These are phyloP conservation scores for Metschnikowia hibisci DNA, from an alignment of 805 yeast genomes.

Conservation along the genomic window DNA sequence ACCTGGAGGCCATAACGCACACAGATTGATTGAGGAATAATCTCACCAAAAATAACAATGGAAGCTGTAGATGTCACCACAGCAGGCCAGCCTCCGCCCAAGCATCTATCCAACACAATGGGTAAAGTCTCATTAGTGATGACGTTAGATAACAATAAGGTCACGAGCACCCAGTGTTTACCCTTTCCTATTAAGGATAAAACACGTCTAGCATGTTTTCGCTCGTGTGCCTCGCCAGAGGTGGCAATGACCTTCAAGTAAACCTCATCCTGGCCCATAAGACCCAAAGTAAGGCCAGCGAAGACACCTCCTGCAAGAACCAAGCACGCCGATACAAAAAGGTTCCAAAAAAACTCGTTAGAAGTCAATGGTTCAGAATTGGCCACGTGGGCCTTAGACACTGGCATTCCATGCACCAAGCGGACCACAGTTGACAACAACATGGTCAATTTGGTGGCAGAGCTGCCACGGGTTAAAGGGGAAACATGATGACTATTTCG, in stretches of 20 bases:
- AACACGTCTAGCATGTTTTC: slow-evolving; percentile 66
- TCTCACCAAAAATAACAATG: slow-evolving; percentile 92
- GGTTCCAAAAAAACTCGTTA: slow-evolving; percentile 43
- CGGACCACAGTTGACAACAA: slow-evolving; percentile 31
- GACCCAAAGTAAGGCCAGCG: slow-evolving; percentile 89
- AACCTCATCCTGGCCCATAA: slow-evolving; percentile 98
- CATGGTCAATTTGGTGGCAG: slow-evolving; percentile 29
- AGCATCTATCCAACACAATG: slow-evolving; percentile 83
- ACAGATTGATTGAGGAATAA: slow-evolving; percentile 90
- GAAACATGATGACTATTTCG: slow-evolving; percentile 29
- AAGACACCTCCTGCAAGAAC: slow-evolving; percentile 85
- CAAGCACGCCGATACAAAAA: slow-evolving; percentile 51
- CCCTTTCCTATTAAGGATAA: slow-evolving; percentile 71
- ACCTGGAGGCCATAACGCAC: slow-evolving; percentile 90
- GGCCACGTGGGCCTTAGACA: slow-evolving; percentile 14
- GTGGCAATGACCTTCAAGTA: slow-evolving; percentile 84
- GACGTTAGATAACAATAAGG: slow-evolving; percentile 78
- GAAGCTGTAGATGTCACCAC: slow-evolving; percentile 89
- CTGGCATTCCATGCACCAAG: slow-evolving; percentile 35
- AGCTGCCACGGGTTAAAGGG: slow-evolving; percentile 21
- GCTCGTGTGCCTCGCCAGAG: slow-evolving; percentile 74
- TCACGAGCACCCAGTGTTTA: slow-evolving; percentile 94
- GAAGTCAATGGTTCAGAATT: slow-evolving; percentile 24
- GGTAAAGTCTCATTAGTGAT: slow-evolving; percentile 94
- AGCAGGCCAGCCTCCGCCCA: slow-evolving; percentile 98